Evolutionary conservation across 225 moss, liverwort and hornwort genomes (phyloP), one percentile per base, ranked within the genome.

Genomic region (Sphagnum tenellum): DNA sequence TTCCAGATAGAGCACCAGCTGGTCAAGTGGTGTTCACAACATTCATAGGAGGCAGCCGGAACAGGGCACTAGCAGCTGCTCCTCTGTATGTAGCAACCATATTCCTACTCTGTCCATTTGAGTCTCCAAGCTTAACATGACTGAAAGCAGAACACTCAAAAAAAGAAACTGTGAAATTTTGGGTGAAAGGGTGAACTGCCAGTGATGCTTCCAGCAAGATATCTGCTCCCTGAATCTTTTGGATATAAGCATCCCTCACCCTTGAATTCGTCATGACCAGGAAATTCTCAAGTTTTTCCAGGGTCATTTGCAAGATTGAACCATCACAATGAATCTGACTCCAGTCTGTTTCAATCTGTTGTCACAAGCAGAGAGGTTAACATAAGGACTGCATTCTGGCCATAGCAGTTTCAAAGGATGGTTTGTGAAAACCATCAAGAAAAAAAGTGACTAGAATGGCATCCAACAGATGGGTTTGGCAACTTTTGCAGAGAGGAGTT

Each of bases 1-100:
- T 94, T 66, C 94, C 94, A 56, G 90, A 94, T 75, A 84, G 94
- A 60, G 90, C 89, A 54, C 94, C 90, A 3, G 77, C 85, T 71
- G 89, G 85, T 66, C 90, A 90, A 71, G 77, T 90, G 60, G 74
- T 94, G 69, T 94, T 90, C 75, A 94, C 94, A 46, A 90, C 90
- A 45, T 94, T 94, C 68, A 77, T 94, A 62, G 94, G 94, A 70
- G 90, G 94, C 60, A 94, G 90, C 73, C 90, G 90, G 70, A 85
- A 62, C 79, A 89, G 71, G 70, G 80, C 77, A 64, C 76, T 94
- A 55, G 90, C 94, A 75, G 78, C 81, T 46, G 82, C 90, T 3
- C 76, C 90, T 14, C 79, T 85, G 92, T 92, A 86, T 29, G 29
- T 29, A 83, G 83, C 70, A 56, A 75, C 64, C 48, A 4, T 12